Percentiles rank a stretch among this genome's conserved stretches.
Conservation (phyloP, 1,139 yeast species). For the Pichia sp. region DNA sequence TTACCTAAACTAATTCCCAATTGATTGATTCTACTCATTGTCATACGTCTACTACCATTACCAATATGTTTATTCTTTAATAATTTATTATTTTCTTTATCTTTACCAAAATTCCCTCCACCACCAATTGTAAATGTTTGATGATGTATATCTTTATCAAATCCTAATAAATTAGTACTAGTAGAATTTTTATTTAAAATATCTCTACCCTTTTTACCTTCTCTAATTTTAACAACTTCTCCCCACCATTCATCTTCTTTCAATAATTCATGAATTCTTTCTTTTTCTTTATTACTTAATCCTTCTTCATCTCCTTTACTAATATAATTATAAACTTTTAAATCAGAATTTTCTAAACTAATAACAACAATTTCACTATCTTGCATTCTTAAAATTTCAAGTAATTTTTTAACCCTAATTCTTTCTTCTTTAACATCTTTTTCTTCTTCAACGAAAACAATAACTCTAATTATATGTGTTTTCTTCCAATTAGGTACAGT, state of each 20-base stretch:
- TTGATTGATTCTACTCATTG: slow-evolving; percentile 13
- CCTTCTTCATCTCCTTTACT: slow-evolving; percentile 51
- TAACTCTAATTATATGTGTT: slow-evolving; percentile 66
- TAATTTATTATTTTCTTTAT: neutral
- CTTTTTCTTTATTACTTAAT: slow-evolving; percentile 28
- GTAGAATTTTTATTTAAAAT: slow-evolving; percentile 8
- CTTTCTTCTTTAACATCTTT: slow-evolving; percentile 68
- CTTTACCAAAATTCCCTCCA: neutral
- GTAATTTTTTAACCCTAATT: slow-evolving; percentile 50
- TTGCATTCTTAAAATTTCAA: slow-evolving; percentile 73
- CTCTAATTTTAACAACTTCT: slow-evolving; percentile 32
- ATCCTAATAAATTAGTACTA: too few species aligned
- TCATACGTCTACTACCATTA: slow-evolving; percentile 8
- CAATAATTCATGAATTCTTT: slow-evolving; percentile 32
- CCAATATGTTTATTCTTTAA: too few species aligned
- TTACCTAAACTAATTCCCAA: slow-evolving; percentile 14
- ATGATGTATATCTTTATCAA: too few species aligned
- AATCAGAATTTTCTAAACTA: slow-evolving; percentile 55
- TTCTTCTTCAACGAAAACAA: slow-evolving; percentile 78
- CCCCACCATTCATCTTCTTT: slow-evolving; percentile 43
- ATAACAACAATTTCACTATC: slow-evolving; percentile 64
- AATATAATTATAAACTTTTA: slow-evolving; percentile 65
- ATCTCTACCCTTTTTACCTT: slow-evolving; percentile 10
- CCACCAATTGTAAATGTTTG: too few species aligned
- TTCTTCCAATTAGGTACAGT: slow-evolving; percentile 92